Conservation (phyloP, 768 basidiomycete species). For the Suillus ampliporus region DNA sequence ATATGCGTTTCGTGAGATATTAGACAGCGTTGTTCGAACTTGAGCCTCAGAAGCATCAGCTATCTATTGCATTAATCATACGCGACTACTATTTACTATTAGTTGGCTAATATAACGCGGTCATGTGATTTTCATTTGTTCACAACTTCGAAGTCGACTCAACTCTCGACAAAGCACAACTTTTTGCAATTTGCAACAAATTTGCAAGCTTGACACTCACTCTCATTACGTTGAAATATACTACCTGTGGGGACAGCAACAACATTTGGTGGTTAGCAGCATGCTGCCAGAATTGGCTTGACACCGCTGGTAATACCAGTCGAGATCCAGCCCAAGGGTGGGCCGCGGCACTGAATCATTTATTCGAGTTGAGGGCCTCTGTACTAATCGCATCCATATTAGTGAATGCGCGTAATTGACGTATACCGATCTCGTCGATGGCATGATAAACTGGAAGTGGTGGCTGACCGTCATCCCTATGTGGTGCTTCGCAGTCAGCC, state of each 20-base stretch:
- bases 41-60: not conserved
- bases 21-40: not conserved
- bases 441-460: not conserved
- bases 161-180: too few species aligned
- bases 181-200: too few species aligned
- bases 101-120: too few species aligned
- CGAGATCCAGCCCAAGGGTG: too few species aligned
- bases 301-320: too few species aligned
- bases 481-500: not conserved
- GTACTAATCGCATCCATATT: not conserved
- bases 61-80: not conserved
- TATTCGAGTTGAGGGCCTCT: not conserved
- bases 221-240: not conserved
- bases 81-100: not conserved
- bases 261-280: too few species aligned
- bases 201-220: too few species aligned
- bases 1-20: not conserved
- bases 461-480: slow-evolving; percentile 1
- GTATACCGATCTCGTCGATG: not conserved
- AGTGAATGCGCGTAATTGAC: not conserved
- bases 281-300: too few species aligned
- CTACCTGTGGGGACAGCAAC: too few species aligned
- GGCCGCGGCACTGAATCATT: not conserved
- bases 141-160: too few species aligned
- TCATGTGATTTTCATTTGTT: not conserved